A percentile compares a stretch with the other conserved stretches of the same genome.
These are phyloP conservation scores for Alternaria hordeiaustralica DNA, from an alignment of 2,329 filamentous ascomycete genomes.

Conservation along the genomic window DNA sequence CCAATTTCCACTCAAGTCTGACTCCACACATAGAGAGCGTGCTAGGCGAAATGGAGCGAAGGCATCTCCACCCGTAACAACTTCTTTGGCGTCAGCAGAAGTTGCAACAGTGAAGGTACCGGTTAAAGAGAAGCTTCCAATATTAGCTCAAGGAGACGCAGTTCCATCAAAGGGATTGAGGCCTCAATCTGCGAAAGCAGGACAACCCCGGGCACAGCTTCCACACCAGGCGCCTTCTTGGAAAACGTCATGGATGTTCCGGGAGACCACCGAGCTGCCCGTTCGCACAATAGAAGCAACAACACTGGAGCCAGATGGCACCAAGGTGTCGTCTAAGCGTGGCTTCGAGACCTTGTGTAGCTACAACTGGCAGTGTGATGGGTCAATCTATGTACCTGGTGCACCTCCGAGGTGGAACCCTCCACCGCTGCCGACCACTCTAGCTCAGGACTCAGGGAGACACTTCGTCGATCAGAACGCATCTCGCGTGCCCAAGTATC, in stretches of 20 bases:
- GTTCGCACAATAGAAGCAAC: slow-evolving; percentile 14
- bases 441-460: slow-evolving; percentile 12
- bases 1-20: background rate
- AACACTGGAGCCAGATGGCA: slow-evolving; percentile 6
- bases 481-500: slow-evolving; percentile 32
- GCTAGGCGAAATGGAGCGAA: background rate
- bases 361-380: slow-evolving; percentile 30
- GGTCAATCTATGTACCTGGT: slow-evolving; percentile 23
- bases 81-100: background rate
- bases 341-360: slow-evolving; percentile 26
- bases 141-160: background rate
- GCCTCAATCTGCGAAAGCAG: background rate
- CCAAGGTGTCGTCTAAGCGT: slow-evolving; percentile 13
- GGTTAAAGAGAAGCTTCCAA: background rate
- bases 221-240: background rate
- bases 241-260: slow-evolving; percentile 23
- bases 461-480: slow-evolving; percentile 38
- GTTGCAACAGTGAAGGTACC: background rate
- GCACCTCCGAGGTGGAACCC: slow-evolving; percentile 27
- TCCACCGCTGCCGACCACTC: slow-evolving; percentile 14
- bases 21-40: background rate
- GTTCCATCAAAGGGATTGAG: background rate
- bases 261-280: slow-evolving; percentile 5
- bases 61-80: background rate
- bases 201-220: background rate